Percentiles rank a stretch among this genome's conserved stretches.
Evolutionary conservation across 257 asterid genomes (phyloP).

Genomic region (Salvia splendens): DNA sequence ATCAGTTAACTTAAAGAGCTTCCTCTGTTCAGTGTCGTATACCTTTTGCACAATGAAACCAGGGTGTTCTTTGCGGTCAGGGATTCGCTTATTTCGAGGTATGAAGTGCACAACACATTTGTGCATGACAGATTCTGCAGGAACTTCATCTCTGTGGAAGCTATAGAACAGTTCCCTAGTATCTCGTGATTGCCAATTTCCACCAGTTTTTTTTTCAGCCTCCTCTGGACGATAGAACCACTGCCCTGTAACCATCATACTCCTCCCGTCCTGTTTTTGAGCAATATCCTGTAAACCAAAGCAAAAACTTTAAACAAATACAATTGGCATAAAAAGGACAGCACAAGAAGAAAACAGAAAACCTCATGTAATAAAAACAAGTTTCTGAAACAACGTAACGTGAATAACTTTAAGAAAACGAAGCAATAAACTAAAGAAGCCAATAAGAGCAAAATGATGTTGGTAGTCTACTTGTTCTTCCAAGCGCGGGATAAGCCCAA

Average conservation of each 20-base stretch:
- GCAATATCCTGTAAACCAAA: slow-evolving; percentile 58
- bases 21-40: slow-evolving; percentile 66
- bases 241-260: slow-evolving; percentile 67
- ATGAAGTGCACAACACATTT: slow-evolving; percentile 85
- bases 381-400: neutral
- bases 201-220: slow-evolving; percentile 65
- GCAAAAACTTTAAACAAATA: slow-evolving; percentile 4
- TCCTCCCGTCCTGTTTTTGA: slow-evolving; percentile 41
- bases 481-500: neutral
- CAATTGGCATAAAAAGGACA: slow-evolving; percentile 8
- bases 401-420: slow-evolving; percentile 3
- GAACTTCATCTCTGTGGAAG: slow-evolving; percentile 81
- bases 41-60: slow-evolving; percentile 85
- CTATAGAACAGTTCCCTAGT: slow-evolving; percentile 79
- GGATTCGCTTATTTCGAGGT: slow-evolving; percentile 73
- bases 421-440: slow-evolving; percentile 16
- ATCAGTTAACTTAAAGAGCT: slow-evolving; percentile 72
- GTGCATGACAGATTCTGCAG: slow-evolving; percentile 91
- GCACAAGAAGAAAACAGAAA: slow-evolving; percentile 19
- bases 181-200: slow-evolving; percentile 68
- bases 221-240: slow-evolving; percentile 98
- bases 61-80: slow-evolving; percentile 73
- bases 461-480: neutral
- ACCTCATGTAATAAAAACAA: slow-evolving; percentile 7
- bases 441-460: slow-evolving; percentile 1